Conservation (phyloP, 1,284 basidiomycete species). For the Cryptococcus jaspeensis region DNA sequence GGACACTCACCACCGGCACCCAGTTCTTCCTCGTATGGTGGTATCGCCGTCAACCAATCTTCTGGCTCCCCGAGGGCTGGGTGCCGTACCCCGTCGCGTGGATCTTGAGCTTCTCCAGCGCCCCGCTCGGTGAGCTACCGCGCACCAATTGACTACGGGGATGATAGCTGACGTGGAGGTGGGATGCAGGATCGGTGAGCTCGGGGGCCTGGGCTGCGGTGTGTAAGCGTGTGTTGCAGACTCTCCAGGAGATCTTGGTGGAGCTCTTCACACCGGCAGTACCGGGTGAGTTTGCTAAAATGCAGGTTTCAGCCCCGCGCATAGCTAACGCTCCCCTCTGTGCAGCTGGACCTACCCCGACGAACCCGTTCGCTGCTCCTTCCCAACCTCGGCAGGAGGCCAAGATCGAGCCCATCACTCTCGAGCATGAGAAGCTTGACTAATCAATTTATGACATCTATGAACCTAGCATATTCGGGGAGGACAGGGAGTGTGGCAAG, state of each 20-base stretch:
- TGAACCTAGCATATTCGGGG: not conserved
- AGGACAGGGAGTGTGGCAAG: not conserved
- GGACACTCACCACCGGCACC: conserved; percentile 77
- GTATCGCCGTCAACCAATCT: conserved; percentile 83
- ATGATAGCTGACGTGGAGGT: not conserved
- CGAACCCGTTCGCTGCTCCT: conserved; percentile 9
- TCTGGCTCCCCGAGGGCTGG: conserved; percentile 86
- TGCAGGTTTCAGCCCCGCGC: too few relatives aligned
- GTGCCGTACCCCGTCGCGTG: conserved; percentile 72
- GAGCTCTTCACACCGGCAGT: conserved; percentile 47
- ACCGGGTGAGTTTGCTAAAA: not conserved
- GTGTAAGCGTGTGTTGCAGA: conserved; percentile 71
- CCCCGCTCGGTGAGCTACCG: conserved; percentile 39
- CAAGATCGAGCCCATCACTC: conserved; percentile 31
- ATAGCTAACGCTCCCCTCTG: too few relatives aligned
- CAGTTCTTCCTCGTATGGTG: conserved; percentile 83
- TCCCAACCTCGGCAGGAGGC: conserved; percentile 16
- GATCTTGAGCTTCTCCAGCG: conserved; percentile 61
- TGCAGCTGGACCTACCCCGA: not conserved
- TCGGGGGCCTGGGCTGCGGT: conserved; percentile 89
- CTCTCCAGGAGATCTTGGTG: conserved; percentile 66
- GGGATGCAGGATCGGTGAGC: conserved; percentile 69
- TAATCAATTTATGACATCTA: conserved; percentile 9
- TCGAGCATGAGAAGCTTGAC: conserved; percentile 40
- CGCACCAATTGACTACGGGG: not conserved